Percentiles rank a stretch among this genome's conserved stretches.
phyloP scores from a whole-genome alignment of 2,329 filamentous ascomycete genomes.

The Epichloe typhina region DNA sequence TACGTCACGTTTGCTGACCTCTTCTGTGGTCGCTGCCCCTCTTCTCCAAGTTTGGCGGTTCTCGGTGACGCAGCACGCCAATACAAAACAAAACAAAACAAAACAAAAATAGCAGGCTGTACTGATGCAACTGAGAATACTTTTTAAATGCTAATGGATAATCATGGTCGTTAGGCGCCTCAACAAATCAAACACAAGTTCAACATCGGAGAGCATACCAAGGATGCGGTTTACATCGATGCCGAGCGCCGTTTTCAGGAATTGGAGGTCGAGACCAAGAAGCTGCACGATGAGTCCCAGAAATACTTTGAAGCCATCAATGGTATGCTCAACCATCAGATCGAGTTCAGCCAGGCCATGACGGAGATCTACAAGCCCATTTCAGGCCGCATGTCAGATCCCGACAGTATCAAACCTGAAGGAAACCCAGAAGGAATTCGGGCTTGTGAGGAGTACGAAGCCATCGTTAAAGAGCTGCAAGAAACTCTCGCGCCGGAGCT shows the following conservation, averaged over 20 bases:
- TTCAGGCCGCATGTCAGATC: conserved; percentile 88
- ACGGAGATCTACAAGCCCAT: conserved; percentile 97
- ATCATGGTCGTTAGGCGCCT: conserved; percentile 47
- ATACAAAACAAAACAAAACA: no score
- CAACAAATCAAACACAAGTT: conserved; percentile 86
- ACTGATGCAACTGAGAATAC: not conserved
- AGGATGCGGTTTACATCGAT: conserved; percentile 89
- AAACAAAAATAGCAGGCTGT: not conserved
- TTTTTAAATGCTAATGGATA: not conserved
- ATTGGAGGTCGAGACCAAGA: conserved; percentile 91
- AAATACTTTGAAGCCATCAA: conserved; percentile 98
- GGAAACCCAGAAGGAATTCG: conserved; percentile 87
- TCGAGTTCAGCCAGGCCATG: conserved; percentile 94
- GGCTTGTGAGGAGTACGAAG: conserved; percentile 93
- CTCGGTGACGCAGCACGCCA: not conserved
- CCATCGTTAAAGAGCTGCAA: conserved; percentile 78
- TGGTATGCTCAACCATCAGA: conserved; percentile 93
- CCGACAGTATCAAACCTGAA: conserved; percentile 65
- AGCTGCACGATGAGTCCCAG: conserved; percentile 88
- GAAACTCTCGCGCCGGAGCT: conserved; percentile 80
- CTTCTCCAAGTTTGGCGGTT: conserved; percentile 10
- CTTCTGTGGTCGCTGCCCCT: conserved; percentile 15
- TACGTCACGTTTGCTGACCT: conserved; percentile 28
- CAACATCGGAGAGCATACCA: conserved; percentile 90
- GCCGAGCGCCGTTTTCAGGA: conserved; percentile 89